Conservation (phyloP, 805 yeast genomes). For the Cyberlindnera petersonii region DNA sequence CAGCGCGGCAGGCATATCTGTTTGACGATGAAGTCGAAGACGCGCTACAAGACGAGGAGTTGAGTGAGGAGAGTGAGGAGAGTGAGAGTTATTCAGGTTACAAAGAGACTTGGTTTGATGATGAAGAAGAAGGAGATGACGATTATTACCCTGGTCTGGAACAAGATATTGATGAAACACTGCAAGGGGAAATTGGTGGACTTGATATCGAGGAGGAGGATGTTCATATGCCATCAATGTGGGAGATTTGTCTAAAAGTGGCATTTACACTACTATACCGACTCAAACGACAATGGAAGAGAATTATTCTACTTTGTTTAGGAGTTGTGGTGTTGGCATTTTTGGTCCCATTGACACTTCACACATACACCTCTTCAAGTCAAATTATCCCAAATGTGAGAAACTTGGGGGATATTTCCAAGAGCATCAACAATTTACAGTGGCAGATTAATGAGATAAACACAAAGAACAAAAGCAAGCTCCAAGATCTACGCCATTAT, state of each 20-base stretch:
- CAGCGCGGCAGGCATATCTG: neutral
- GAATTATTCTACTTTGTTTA: neutral
- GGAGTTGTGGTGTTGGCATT: neutral
- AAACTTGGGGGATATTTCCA: constrained; percentile 21
- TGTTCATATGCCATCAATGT: neutral
- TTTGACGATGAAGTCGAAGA: constrained; percentile 1
- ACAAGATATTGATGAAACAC: constrained; percentile 1
- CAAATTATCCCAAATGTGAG: constrained; percentile 16
- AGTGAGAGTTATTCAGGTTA: neutral
- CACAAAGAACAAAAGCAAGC: constrained; percentile 17
- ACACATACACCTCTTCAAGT: neutral
- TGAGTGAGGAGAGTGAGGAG: neutral
- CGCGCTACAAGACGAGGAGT: constrained; percentile 1
- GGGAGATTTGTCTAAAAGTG: constrained; percentile 2
- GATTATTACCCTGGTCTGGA: constrained; percentile 1
- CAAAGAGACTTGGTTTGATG: constrained; percentile 10
- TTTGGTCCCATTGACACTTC: neutral
- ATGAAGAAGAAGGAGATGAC: constrained; percentile 4
- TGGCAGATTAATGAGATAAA: constrained; percentile 25
- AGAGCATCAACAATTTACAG: constrained; percentile 21
- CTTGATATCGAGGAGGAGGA: constrained; percentile 2
- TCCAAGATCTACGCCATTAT: constrained; percentile 20
- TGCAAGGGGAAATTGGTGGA: neutral
- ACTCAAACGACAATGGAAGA: constrained; percentile 1
- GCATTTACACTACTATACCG: constrained; percentile 3